Base-by-base conservation (phyloP, 306 rosid species). In the Senna tora region DNA sequence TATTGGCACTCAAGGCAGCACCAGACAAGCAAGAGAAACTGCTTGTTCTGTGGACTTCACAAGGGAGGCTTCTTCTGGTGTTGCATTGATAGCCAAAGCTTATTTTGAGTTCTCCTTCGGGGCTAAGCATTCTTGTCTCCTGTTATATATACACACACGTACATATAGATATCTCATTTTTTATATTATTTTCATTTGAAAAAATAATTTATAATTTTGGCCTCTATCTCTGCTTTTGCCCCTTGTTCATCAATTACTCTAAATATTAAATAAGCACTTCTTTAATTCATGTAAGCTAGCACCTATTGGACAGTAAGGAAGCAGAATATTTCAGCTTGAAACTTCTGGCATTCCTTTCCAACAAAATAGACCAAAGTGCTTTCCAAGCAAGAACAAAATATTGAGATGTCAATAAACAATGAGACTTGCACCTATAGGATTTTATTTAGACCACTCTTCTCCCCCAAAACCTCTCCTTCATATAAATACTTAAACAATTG, bases 51-150 rank as follows among this genome's bases (percentile, higher is more conserved):
- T 28, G 89, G 63, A 89, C 38, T 72, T 76, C 88, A 64, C 58
- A 62, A 65, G 87, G 77, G 56, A 67, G 69, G 61, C 65, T 83
- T 79, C 56, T 74, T 67, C 71, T 58, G 11, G 80, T 58, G 74
- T 77, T 87, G 85, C 97, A 95, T 79, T 95, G 96, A 84, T 95
- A 95, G 77, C 97, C 99, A 71, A 95, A 95, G 83, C 97, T 95
- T 75, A 95, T 88, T 83, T 90, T 65, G 30, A 95, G 96, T 77
- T 92, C 97, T 79, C 87, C 87, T 72, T 92, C 96, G 2, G 86
- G 79, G 65, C 82, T 84, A 77, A 77, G 72, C 87, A 85, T 85
- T 80, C 56, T 77, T 71, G 49, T 80, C 50, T 63, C 85, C 71
- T 73, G n/a, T n/a, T n/a, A n/a, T n/a, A n/a, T n/a, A n/a, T n/a